phyloP scores from a whole-genome alignment of 495 filamentous ascomycete species.

The Xylaria bambusicola region DNA sequence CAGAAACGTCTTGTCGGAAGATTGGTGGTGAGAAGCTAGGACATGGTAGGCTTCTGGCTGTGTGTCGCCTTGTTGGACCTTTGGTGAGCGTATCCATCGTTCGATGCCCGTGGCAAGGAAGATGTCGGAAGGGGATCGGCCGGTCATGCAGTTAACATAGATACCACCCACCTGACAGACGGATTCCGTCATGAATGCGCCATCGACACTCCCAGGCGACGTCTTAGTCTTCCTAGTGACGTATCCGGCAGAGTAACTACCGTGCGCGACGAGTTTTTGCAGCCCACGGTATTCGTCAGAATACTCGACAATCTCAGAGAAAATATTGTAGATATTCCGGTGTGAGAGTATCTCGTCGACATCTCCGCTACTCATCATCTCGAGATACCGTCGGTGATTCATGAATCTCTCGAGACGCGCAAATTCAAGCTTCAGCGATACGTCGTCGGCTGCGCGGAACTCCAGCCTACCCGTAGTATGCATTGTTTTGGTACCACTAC shows the following conservation, averaged over 20 bases:
- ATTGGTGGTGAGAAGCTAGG: not conserved
- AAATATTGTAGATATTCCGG: slow-evolving; percentile 37
- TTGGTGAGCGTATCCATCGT: not conserved
- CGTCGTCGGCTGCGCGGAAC: not conserved
- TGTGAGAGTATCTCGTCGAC: not conserved
- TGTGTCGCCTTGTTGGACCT: not conserved
- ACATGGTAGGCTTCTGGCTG: not conserved
- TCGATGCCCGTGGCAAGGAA: not conserved
- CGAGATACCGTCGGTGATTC: slow-evolving; percentile 37
- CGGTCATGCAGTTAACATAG: not conserved
- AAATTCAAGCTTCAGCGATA: slow-evolving; percentile 40
- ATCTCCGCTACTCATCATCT: slow-evolving; percentile 26
- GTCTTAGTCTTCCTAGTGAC: not conserved
- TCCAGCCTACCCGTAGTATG: slow-evolving; percentile 26
- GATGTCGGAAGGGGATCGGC: not conserved
- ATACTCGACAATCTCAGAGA: slow-evolving; percentile 46
- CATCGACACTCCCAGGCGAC: not conserved
- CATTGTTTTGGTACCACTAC: slow-evolving; percentile 31
- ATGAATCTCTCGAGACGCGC: slow-evolving; percentile 43
- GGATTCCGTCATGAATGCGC: not conserved
- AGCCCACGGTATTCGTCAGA: slow-evolving; percentile 40
- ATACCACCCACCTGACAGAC: not conserved
- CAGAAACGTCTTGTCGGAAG: not conserved
- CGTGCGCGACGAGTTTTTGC: slow-evolving; percentile 12
- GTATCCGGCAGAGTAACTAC: not conserved